Base-by-base conservation (phyloP, 306 rosid genomes). In the Trifolium fragiferum region DNA sequence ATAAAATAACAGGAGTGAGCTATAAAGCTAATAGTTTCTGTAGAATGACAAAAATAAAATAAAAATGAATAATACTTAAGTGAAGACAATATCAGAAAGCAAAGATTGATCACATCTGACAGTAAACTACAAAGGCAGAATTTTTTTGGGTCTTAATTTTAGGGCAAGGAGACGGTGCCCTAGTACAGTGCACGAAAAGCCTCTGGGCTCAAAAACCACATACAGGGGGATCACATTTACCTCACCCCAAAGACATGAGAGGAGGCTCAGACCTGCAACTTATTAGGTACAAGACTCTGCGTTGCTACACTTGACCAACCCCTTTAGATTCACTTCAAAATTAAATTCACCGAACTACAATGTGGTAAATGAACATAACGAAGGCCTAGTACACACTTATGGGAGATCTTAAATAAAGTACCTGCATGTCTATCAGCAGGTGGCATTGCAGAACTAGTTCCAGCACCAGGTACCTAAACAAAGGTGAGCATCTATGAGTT, bases 371-470 rank as follows among this genome's bases (percentile, higher is more conserved):
- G 37, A 46, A 64, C 33, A 51, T 54, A 67, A 32, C 60, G 47
- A 57, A 73, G 20, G 67, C 37, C 25, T 20, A 49, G 63, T 55
- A 58, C 64, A 8, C 10, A 50, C 70, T 30, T 30, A 64, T 32
- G 37, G 30, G 53, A 59, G 57, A 61, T 62, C 84, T 46, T 58
- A 64, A 59, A 44, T 60, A 55, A 78, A 54, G 11, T 80, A 93
- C 98, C 97, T 77, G 90, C 86, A 55, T 78, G 91, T 72, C 94
- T 87, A 66, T 93, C 96, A 37, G 85, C 88, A 15, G 88, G 91
- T 30, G 90, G 97, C 81, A 91, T 53, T 69, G 91, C 97, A 65
- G 97, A 87, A 83, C 97, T 93, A 66, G 97, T 88, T 86, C 93
- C 97, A 44, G 86, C 90, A 79, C 85, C 84, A 13, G 90, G 82